phyloP scores from a whole-genome alignment of 306 rosid genomes.

The Cyclanthera cordifolia region DNA sequence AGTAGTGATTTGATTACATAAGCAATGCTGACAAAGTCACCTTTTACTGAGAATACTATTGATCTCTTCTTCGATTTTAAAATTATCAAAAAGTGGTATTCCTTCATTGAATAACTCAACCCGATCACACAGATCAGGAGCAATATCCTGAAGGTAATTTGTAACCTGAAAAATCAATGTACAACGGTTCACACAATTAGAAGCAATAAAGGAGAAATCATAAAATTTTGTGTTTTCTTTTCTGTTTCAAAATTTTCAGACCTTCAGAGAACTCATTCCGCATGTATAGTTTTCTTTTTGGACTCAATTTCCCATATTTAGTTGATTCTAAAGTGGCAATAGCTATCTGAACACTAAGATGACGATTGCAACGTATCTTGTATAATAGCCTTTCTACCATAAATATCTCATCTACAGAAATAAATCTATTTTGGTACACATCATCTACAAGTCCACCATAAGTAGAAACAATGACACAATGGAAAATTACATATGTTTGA shows the following conservation, averaged over 20 bases:
- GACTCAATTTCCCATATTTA: too few species aligned
- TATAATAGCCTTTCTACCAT: not conserved
- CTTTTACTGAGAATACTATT: slow-evolving; percentile 80
- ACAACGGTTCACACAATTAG: slow-evolving; percentile 5
- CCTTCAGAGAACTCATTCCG: not conserved
- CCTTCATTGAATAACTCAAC: slow-evolving; percentile 62
- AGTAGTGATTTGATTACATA: slow-evolving; percentile 7
- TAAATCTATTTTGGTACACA: not conserved
- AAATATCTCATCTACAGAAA: not conserved
- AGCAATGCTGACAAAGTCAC: slow-evolving; percentile 26
- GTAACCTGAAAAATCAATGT: slow-evolving; percentile 49
- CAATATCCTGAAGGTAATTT: slow-evolving; percentile 93
- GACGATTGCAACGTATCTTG: not conserved
- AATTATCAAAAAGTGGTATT: slow-evolving; percentile 78
- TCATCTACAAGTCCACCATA: not conserved
- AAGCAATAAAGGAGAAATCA: not conserved
- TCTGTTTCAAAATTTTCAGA: not conserved
- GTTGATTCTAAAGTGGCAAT: not conserved
- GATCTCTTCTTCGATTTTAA: slow-evolving; percentile 81
- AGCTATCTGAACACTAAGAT: not conserved
- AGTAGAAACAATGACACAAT: not conserved
- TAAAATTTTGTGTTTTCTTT: not conserved
- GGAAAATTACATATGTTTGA: not conserved
- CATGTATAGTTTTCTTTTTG: not conserved
- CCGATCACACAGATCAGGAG: slow-evolving; percentile 87